Conservation (phyloP, 495 filamentous ascomycete species). For the Collariella sp. region DNA sequence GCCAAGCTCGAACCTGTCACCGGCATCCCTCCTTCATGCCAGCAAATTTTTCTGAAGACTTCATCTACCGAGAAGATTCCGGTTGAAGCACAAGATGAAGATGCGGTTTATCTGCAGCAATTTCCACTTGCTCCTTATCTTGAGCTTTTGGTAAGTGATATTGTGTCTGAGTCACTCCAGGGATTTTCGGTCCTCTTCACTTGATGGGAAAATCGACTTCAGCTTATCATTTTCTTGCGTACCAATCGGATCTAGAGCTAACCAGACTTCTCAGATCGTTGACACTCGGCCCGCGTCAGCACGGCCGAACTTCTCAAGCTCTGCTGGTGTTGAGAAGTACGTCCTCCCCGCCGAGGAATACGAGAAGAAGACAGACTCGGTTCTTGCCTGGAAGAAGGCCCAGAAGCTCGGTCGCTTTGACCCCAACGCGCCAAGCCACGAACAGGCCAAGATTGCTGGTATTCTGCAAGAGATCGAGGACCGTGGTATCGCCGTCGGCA, state of each 20-base stretch:
- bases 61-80: conserved; percentile 45
- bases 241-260: neutral
- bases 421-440: conserved; percentile 63
- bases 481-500: conserved; percentile 56
- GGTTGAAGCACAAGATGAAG: conserved; percentile 60
- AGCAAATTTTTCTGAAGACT: conserved; percentile 60
- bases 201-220: neutral
- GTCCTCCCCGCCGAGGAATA: conserved; percentile 74
- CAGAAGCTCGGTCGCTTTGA: conserved; percentile 93
- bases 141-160: conserved; percentile 58
- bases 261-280: conserved; percentile 48
- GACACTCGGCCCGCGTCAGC: conserved; percentile 67
- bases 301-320: conserved; percentile 67
- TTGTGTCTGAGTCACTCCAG: neutral
- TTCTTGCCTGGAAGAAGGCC: conserved; percentile 86
- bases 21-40: conserved; percentile 73
- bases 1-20: conserved; percentile 88
- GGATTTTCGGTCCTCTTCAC: neutral
- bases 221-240: too few species aligned
- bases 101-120: conserved; percentile 48
- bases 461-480: conserved; percentile 56
- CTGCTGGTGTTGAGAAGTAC: conserved; percentile 76
- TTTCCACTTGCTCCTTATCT: conserved; percentile 64
- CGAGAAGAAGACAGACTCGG: conserved; percentile 71
- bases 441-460: conserved; percentile 59